A percentile compares a stretch with the other conserved stretches of the same genome.
phyloP scores from a whole-genome alignment of 2,329 filamentous ascomycete genomes.

The Fusarium circinatum region DNA sequence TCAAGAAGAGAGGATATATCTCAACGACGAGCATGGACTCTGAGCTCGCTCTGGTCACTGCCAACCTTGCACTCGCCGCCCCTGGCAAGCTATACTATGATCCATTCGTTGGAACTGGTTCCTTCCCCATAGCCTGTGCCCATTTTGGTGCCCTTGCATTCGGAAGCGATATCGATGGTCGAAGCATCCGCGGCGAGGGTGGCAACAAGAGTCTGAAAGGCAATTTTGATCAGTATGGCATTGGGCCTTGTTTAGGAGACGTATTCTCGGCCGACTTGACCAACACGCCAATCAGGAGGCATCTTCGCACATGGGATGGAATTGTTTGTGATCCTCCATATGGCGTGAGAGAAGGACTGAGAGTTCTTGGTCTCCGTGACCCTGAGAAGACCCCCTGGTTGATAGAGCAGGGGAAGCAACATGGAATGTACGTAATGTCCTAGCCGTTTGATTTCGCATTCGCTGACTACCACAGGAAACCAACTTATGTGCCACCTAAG shows the following conservation, averaged over 20 bases:
- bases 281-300: conserved; percentile 77
- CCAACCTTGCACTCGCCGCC: conserved; percentile 85
- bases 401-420: conserved; percentile 74
- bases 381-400: conserved; percentile 68
- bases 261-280: conserved; percentile 88
- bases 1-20: conserved; percentile 95
- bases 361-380: conserved; percentile 83
- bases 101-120: conserved; percentile 94
- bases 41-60: conserved; percentile 89
- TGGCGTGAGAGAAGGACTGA: conserved; percentile 90
- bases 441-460: not conserved
- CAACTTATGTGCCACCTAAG: conserved; percentile 85
- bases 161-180: conserved; percentile 93
- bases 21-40: conserved; percentile 98
- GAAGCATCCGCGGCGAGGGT: conserved; percentile 82
- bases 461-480: conserved; percentile 49
- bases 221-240: conserved; percentile 87
- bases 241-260: conserved; percentile 74
- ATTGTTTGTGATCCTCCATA: conserved; percentile 97
- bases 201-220: conserved; percentile 62
- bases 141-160: conserved; percentile 87
- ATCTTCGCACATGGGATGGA: conserved; percentile 77
- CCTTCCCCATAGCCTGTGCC: conserved; percentile 88
- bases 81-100: conserved; percentile 92
- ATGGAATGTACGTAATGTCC: conserved; percentile 70